phyloP scores from a whole-genome alignment of 2,329 filamentous ascomycete species.

The Clarireedia homoeocarpa region DNA sequence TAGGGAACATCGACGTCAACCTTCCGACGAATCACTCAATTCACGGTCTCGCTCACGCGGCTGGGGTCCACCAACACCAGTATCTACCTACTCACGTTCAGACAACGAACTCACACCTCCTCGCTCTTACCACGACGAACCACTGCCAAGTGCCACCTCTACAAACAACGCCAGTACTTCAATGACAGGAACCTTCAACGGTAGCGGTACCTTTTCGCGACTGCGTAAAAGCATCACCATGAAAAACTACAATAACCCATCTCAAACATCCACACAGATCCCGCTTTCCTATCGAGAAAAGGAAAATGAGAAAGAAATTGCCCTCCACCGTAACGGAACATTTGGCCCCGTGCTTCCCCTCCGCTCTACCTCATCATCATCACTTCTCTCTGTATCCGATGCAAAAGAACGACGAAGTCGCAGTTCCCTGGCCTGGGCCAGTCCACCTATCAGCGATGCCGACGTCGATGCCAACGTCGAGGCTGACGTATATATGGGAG shows the following conservation, averaged over 20 bases:
- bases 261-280: not conserved
- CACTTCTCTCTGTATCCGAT: not conserved
- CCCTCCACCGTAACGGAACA: not conserved
- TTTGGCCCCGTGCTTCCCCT: not conserved
- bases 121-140: conserved; percentile 1
- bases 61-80: conserved; percentile 11
- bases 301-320: not conserved
- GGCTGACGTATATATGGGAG: not conserved
- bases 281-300: not conserved
- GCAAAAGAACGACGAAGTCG: not conserved
- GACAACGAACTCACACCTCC: conserved; percentile 11
- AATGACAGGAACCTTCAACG: not conserved
- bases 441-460: not conserved
- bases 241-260: not conserved
- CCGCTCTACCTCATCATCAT: not conserved
- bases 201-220: not conserved
- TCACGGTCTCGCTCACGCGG: conserved; percentile 8
- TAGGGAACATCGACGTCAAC: conserved; percentile 4
- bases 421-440: not conserved
- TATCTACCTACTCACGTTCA: conserved; percentile 12
- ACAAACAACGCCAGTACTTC: not conserved
- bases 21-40: conserved; percentile 8
- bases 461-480: not conserved
- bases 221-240: not conserved
- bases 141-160: not conserved